Percentiles rank a stretch among this genome's conserved stretches.
These are phyloP conservation scores for Candida dajiaensis DNA, from an alignment of 805 yeast genomes.

Conservation along the genomic window DNA sequence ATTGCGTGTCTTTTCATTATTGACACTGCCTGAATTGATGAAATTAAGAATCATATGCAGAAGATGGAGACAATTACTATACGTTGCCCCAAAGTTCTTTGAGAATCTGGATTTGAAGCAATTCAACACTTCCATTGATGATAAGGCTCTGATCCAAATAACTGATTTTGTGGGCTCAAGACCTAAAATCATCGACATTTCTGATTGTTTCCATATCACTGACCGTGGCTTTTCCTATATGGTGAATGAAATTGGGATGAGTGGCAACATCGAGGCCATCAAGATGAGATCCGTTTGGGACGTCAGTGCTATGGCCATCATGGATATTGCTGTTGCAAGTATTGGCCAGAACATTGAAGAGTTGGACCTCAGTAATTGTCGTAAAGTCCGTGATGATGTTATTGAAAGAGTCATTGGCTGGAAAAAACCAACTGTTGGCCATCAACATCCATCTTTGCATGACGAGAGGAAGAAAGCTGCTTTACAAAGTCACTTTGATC, in stretches of 20 bases:
- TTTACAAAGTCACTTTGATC: neutral
- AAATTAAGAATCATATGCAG: constrained; percentile 50
- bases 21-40: constrained; percentile 58
- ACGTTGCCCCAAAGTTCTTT: constrained; percentile 49
- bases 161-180: constrained; percentile 68
- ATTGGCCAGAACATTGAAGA: constrained; percentile 55
- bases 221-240: constrained; percentile 69
- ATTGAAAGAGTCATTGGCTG: constrained; percentile 64
- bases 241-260: constrained; percentile 64
- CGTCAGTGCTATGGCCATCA: constrained; percentile 72
- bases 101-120: constrained; percentile 49
- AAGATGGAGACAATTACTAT: constrained; percentile 63
- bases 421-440: constrained; percentile 15
- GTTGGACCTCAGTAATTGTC: constrained; percentile 64
- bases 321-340: constrained; percentile 65
- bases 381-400: constrained; percentile 68
- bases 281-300: constrained; percentile 73
- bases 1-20: constrained; percentile 43
- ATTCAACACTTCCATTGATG: constrained; percentile 58
- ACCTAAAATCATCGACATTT: constrained; percentile 53
- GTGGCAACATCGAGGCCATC: constrained; percentile 49
- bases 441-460: neutral
- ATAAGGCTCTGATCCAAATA: constrained; percentile 48
- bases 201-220: constrained; percentile 72
- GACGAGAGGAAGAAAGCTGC: neutral